Evolutionary conservation across 1,284 basidiomycete species (phyloP).

Genomic region (Porphyrellus sp.): DNA sequence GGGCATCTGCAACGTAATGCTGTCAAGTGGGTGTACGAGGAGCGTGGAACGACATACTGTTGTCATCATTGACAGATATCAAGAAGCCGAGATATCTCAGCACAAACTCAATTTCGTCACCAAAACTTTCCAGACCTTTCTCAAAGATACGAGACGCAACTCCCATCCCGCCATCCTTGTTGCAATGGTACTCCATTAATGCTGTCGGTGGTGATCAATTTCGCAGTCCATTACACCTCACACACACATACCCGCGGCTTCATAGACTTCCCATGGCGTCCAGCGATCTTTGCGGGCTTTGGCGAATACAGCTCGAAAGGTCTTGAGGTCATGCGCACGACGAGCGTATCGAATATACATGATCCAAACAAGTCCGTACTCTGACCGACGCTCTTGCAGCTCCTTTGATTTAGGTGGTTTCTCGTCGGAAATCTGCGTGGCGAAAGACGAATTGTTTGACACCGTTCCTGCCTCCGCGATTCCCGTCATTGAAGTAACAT

Average conservation of each 20-base stretch:
- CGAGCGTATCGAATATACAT: constrained; percentile 85
- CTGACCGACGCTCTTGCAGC: constrained; percentile 59
- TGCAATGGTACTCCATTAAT: constrained; percentile 94
- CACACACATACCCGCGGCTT: constrained; percentile 75
- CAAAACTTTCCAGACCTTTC: constrained; percentile 85
- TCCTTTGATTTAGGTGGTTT: constrained; percentile 50
- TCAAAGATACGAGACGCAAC: constrained; percentile 94
- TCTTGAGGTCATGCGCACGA: constrained; percentile 52
- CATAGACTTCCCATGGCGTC: constrained; percentile 91
- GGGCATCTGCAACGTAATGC: constrained; percentile 64
- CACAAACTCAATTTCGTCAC: constrained; percentile 83
- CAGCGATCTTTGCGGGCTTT: constrained; percentile 84
- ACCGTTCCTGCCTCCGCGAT: constrained; percentile 27
- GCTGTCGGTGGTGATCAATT: constrained; percentile 47
- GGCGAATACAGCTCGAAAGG: constrained; percentile 77
- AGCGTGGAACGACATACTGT: constrained; percentile 57
- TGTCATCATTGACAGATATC: constrained; percentile 93
- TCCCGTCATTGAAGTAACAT: constrained; percentile 16
- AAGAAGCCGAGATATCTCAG: constrained; percentile 90
- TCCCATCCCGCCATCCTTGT: constrained; percentile 65
- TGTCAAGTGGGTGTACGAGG: background rate
- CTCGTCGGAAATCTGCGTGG: constrained; percentile 44
- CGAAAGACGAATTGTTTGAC: constrained; percentile 42
- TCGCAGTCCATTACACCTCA: constrained; percentile 2
- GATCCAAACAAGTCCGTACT: constrained; percentile 69